Base-by-base conservation (phyloP, 768 basidiomycete species). In the Kockovaella imperatae region DNA sequence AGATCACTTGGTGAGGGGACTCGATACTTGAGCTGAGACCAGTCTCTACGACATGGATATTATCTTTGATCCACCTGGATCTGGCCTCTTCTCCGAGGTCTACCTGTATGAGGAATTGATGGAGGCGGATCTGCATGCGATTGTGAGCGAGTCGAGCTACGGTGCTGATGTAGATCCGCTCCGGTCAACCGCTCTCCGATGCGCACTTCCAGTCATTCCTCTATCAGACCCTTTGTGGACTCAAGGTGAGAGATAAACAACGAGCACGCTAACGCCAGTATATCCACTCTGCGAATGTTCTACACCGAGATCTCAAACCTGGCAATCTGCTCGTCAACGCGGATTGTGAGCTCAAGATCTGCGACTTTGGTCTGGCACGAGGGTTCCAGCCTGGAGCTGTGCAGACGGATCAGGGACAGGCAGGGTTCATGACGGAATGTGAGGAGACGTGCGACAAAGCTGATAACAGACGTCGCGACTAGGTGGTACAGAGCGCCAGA, bases 41-140 rank as follows among this genome's bases (percentile, higher is more conserved):
- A 59, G 57, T 46, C 73, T 99, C 36, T 99, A 97, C 65, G 95
- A 97, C 68, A 90, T 97, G 87, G 89, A 95, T 67, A 88, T 96
- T 44, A 88, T 99, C 36, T 86, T 91, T 70, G 86, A 89, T 57
- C 80, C 88, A 15, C 64, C 69, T 31, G 67, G 67, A 35, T 82
- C 78, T 45, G 86, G 86, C 56, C 86, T 87, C 69, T 99, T 97
- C 64, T 87, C 91, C 71, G 93, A 96, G 73, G 91, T 99, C 15
- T 96, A 75, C 62, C 62, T 73, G 43, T 72, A 97, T 86, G 91
- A 97, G 75, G 95, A 99, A 71, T 81, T 97, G 59, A 99, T 97
- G 95, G 95, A 99, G 70, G 95, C 95, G 47, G 95, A 99, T 79
- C 78, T 99, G 17, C 95, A 97, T 64, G 95, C 95, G 17, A 99